Conservation (phyloP, 805 yeast species). For the Candida cerambycidarum region DNA sequence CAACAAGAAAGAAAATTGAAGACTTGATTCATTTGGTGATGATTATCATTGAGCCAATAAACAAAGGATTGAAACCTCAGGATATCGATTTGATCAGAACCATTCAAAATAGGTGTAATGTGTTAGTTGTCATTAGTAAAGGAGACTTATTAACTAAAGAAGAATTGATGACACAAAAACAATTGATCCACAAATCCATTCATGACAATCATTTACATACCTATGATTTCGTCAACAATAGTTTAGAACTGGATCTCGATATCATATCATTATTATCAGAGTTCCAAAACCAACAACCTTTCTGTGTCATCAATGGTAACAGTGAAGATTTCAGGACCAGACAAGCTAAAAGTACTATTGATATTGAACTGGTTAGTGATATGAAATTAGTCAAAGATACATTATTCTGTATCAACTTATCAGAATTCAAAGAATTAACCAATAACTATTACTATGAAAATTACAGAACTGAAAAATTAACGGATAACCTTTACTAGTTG, state of each 20-base stretch:
- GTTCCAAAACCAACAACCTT: constrained; percentile 9
- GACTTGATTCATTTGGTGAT: constrained; percentile 14
- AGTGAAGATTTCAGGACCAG: background rate
- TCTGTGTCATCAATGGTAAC: constrained; percentile 11
- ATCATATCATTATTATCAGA: constrained; percentile 1
- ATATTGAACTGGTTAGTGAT: no score
- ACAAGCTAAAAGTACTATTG: background rate
- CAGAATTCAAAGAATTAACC: constrained; percentile 15
- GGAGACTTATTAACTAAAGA: constrained; percentile 10
- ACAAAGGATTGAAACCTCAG: constrained; percentile 9
- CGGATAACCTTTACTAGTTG: background rate
- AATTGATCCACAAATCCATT: constrained; percentile 2
- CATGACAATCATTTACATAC: constrained; percentile 5
- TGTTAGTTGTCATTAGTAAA: constrained; percentile 13
- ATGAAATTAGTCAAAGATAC: no score
- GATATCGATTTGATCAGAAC: constrained; percentile 13
- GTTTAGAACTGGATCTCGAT: constrained; percentile 7
- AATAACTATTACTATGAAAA: constrained; percentile 16
- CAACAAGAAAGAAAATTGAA: constrained; percentile 10
- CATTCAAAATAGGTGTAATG: constrained; percentile 13
- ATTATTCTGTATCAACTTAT: constrained; percentile 10
- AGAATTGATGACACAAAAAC: constrained; percentile 11
- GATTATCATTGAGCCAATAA: constrained; percentile 11
- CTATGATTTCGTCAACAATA: constrained; percentile 7
- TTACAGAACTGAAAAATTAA: constrained; percentile 17